These are phyloP conservation scores for Articulospora tetracladia DNA, from an alignment of 495 filamentous ascomycete genomes.

Conservation along the genomic window DNA sequence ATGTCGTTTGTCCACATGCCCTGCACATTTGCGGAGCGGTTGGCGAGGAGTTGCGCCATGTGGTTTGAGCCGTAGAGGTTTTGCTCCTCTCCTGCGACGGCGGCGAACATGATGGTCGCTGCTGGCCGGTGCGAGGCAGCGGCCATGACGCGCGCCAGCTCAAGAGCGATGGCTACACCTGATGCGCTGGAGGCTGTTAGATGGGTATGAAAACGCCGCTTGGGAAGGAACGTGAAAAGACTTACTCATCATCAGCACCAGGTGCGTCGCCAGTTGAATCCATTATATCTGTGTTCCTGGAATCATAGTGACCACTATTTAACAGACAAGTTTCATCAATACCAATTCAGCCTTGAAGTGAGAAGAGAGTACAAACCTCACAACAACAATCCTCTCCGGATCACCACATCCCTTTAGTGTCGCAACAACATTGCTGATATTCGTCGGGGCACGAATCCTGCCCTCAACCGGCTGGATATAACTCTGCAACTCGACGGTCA, in stretches of 20 bases:
- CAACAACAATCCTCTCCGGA: slow-evolving; percentile 43
- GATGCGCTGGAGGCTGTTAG: background rate
- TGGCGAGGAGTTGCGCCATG: slow-evolving; percentile 43
- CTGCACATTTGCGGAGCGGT: slow-evolving; percentile 41
- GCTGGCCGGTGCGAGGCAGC: slow-evolving; percentile 29
- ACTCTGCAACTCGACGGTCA: slow-evolving; percentile 39
- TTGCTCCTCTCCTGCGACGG: slow-evolving; percentile 52
- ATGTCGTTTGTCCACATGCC: slow-evolving; percentile 38
- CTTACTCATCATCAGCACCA: slow-evolving; percentile 46
- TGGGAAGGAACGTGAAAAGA: slow-evolving; percentile 30
- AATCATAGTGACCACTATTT: slow-evolving; percentile 46
- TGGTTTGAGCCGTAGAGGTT: slow-evolving; percentile 42
- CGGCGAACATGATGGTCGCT: slow-evolving; percentile 48
- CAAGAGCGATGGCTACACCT: slow-evolving; percentile 35
- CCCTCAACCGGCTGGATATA: slow-evolving; percentile 39
- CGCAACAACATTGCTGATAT: slow-evolving; percentile 47
- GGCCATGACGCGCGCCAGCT: slow-evolving; percentile 45
- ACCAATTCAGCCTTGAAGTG: no score
- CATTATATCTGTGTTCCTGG: slow-evolving; percentile 39
- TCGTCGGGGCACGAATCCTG: slow-evolving; percentile 41
- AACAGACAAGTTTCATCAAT: background rate
- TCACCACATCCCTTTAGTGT: slow-evolving; percentile 43
- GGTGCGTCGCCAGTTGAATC: slow-evolving; percentile 47
- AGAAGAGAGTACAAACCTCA: slow-evolving; percentile 23
- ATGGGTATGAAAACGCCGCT: slow-evolving; percentile 9